These are phyloP conservation scores for Lentinula aciculospora DNA, from an alignment of 768 basidiomycete species.

Conservation along the genomic window DNA sequence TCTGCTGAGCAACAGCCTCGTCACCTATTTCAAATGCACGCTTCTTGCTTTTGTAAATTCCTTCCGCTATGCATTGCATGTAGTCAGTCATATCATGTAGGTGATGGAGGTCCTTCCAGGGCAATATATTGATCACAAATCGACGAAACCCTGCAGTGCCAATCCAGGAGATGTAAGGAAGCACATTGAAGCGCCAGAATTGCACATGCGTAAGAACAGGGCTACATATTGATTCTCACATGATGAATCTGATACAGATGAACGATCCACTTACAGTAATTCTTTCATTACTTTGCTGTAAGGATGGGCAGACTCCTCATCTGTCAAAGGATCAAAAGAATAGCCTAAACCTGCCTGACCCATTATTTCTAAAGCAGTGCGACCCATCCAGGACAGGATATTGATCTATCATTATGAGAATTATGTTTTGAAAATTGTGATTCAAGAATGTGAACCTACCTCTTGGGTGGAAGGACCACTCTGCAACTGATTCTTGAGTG, in stretches of 20 bases:
- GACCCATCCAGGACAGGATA: conserved; percentile 6
- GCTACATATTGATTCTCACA: too few species aligned
- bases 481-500: not conserved
- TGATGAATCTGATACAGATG: not conserved
- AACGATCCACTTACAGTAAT: not conserved
- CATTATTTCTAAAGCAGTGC: conserved; percentile 3
- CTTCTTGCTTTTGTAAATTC: conserved; percentile 23
- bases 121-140: conserved; percentile 16
- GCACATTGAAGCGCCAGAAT: conserved; percentile 11
- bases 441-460: conserved; percentile 8
- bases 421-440: too few species aligned
- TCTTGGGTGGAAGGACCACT: not conserved
- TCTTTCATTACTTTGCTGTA: conserved; percentile 1
- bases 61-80: conserved; percentile 19
- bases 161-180: conserved; percentile 19
- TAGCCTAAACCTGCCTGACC: conserved; percentile 7
- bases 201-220: not conserved
- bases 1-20: conserved; percentile 17
- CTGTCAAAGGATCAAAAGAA: conserved; percentile 3
- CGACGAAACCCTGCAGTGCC: conserved; percentile 22
- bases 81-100: conserved; percentile 21
- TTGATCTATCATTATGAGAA: conserved; percentile 14
- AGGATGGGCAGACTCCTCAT: not conserved
- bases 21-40: conserved; percentile 18
- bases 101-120: conserved; percentile 17